Conservation (phyloP, 371 early-diverging fungal species). For the Smittium culicis region DNA sequence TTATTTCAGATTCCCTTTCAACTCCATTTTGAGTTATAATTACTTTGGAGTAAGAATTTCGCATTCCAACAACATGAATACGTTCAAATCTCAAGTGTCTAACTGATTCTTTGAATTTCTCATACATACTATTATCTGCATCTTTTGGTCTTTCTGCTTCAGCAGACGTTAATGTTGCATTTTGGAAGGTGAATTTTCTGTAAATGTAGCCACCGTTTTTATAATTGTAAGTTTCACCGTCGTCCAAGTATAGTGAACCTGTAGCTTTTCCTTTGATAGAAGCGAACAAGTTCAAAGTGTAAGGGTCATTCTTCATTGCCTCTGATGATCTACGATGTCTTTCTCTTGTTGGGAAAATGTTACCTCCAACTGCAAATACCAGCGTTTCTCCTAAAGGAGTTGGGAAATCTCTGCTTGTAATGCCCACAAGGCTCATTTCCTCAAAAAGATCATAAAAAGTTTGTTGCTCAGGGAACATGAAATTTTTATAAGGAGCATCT, state of each 20-base stretch:
- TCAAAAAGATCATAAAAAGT: constrained; percentile 61
- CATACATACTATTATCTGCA: not conserved
- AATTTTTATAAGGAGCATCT: constrained; percentile 37
- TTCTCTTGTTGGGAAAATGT: constrained; percentile 71
- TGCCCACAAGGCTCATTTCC: constrained; percentile 29
- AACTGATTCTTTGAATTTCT: constrained; percentile 14
- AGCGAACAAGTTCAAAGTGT: constrained; percentile 73
- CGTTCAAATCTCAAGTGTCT: constrained; percentile 43
- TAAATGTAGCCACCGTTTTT: constrained; percentile 24
- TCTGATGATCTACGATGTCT: constrained; percentile 70
- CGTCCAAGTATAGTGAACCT: constrained; percentile 76
- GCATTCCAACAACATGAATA: constrained; percentile 41
- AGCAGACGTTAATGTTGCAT: constrained; percentile 25
- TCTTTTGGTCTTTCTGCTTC: constrained; percentile 11
- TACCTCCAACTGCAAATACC: constrained; percentile 73
- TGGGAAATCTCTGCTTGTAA: constrained; percentile 31
- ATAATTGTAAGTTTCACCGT: constrained; percentile 70
- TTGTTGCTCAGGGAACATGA: constrained; percentile 30
- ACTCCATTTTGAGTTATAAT: constrained; percentile 15
- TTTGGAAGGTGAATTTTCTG: constrained; percentile 26
- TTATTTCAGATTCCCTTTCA: constrained; percentile 18
- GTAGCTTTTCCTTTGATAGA: constrained; percentile 48
- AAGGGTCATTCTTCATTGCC: constrained; percentile 73
- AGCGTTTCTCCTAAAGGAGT: constrained; percentile 65
- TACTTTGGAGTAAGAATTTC: constrained; percentile 18